Evolutionary conservation across 352 stramenopile genomes (phyloP).

Genomic region (Globisporangium polare): DNA sequence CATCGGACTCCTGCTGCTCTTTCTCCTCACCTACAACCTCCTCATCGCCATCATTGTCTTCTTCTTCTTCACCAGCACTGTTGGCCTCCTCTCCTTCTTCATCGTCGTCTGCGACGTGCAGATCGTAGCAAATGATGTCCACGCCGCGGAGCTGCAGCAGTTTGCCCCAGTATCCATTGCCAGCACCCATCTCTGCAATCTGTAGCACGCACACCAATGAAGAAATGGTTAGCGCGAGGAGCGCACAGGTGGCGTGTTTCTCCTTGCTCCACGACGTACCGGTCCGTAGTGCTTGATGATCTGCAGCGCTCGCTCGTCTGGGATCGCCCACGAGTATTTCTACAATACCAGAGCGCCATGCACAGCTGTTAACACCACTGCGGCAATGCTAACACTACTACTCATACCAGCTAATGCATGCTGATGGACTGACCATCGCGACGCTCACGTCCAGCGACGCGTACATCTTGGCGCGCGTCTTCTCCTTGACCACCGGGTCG

Average conservation of each 20-base stretch:
- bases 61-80: conserved; percentile 15
- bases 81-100: conserved; percentile 29
- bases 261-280: conserved; percentile 21
- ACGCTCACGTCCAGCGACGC: conserved; percentile 69
- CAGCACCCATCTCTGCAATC: conserved; percentile 90
- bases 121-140: conserved; percentile 86
- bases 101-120: conserved; percentile 60
- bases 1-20: conserved; percentile 8
- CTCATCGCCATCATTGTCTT: conserved; percentile 21
- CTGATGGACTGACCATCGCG: conserved; percentile 54
- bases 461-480: conserved; percentile 64
- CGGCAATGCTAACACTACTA: background rate
- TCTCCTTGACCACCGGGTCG: conserved; percentile 62
- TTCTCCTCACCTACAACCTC: conserved; percentile 27
- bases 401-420: background rate
- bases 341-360: conserved; percentile 22
- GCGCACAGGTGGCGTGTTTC: background rate
- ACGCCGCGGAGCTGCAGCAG: conserved; percentile 74
- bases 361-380: background rate
- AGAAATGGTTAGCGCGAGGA: background rate
- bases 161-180: conserved; percentile 87
- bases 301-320: conserved; percentile 77
- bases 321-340: conserved; percentile 92
- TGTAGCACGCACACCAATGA: conserved; percentile 15
- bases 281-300: conserved; percentile 91